Percentiles rank a stretch among this genome's conserved stretches.
Evolutionary conservation across 1,284 basidiomycete species (phyloP).

Genomic region (Inonotus obliquus): DNA sequence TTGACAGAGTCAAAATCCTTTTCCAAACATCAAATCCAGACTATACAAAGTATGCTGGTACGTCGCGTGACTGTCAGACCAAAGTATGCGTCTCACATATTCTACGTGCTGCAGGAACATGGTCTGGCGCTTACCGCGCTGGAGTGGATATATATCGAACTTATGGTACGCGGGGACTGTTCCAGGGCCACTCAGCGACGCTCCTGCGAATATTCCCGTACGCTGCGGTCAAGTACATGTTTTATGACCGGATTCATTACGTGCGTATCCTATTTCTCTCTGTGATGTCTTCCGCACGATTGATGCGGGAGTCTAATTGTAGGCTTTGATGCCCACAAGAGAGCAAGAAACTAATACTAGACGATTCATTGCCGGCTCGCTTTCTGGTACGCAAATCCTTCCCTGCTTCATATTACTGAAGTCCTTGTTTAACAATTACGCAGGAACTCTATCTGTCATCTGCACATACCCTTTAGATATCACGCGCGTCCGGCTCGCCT

Average conservation of each 20-base stretch:
- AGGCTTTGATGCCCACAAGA: constrained; percentile 81
- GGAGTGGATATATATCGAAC: constrained; percentile 75
- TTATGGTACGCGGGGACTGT: constrained; percentile 74
- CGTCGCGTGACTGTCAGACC: constrained; percentile 18
- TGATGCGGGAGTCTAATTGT: constrained; percentile 8
- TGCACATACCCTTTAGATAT: constrained; percentile 95
- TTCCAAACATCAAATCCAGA: constrained; percentile 98
- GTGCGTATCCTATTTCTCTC: constrained; percentile 36
- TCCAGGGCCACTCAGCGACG: constrained; percentile 96
- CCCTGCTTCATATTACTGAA: background rate
- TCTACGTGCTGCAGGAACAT: constrained; percentile 51
- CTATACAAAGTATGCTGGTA: constrained; percentile 90
- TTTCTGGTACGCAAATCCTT: constrained; percentile 60
- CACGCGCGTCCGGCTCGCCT: constrained; percentile 93
- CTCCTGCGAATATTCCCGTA: constrained; percentile 87
- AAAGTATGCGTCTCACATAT: background rate
- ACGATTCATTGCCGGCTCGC: constrained; percentile 86
- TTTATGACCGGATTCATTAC: constrained; percentile 85
- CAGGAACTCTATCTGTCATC: constrained; percentile 87
- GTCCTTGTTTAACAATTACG: background rate
- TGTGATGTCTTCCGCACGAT: background rate
- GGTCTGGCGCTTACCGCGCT: constrained; percentile 83
- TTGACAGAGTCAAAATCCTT: constrained; percentile 98
- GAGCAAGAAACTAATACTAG: constrained; percentile 74
- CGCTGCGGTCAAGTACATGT: constrained; percentile 97